These are phyloP conservation scores for Gentiana straminea DNA, from an alignment of 257 asterid genomes.

Conservation along the genomic window DNA sequence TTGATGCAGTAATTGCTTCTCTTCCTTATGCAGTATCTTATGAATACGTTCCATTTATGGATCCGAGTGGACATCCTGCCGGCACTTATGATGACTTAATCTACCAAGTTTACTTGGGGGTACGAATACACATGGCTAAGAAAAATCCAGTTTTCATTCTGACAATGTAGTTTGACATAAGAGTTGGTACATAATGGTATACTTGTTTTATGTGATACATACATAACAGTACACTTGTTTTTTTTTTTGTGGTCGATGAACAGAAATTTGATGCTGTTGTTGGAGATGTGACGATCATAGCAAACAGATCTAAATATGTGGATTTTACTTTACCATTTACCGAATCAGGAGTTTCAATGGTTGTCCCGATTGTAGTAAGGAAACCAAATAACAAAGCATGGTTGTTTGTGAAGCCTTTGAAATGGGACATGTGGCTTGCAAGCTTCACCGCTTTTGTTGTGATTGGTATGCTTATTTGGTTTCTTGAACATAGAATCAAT, in stretches of 20 bases:
- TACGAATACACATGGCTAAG: too few relatives aligned
- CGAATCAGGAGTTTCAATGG: slow-evolving; percentile 35
- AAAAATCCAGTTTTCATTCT: too few relatives aligned
- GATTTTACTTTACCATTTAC: slow-evolving; percentile 43
- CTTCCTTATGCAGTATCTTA: too few relatives aligned
- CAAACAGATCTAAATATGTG: slow-evolving; percentile 30
- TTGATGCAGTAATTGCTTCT: too few relatives aligned
- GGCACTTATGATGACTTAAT: too few relatives aligned
- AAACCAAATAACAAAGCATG: slow-evolving; percentile 20
- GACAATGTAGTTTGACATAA: too few relatives aligned
- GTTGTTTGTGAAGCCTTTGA: slow-evolving; percentile 42
- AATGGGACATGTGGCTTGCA: slow-evolving; percentile 41
- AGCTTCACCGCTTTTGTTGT: slow-evolving; percentile 27
- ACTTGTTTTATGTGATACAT: too few relatives aligned
- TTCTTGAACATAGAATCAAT: slow-evolving; percentile 36
- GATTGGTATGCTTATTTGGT: slow-evolving; percentile 40
- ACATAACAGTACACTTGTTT: too few relatives aligned
- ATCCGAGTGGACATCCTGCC: too few relatives aligned
- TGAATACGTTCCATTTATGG: too few relatives aligned
- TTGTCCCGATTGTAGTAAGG: slow-evolving; percentile 20
- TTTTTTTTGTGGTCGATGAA: background rate
- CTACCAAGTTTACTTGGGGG: too few relatives aligned
- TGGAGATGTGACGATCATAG: slow-evolving; percentile 40
- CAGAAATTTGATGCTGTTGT: slow-evolving; percentile 21
- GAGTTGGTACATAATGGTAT: too few relatives aligned